These are phyloP conservation scores for Aspergillus nomiae DNA, from an alignment of 2,329 filamentous ascomycete species.

Conservation along the genomic window DNA sequence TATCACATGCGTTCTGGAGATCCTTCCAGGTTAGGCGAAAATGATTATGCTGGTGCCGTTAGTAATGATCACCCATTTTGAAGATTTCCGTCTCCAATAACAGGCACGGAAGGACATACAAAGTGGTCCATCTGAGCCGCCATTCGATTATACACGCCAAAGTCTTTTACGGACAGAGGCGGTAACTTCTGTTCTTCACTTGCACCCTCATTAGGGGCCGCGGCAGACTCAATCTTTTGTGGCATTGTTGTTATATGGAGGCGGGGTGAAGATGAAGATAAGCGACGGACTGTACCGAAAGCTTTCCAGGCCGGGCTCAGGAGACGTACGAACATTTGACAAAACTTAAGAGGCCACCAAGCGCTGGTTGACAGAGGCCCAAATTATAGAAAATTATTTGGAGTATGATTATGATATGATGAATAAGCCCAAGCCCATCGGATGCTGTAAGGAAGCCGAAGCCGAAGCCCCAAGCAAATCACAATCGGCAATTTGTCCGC, in stretches of 20 bases:
- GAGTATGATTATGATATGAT: background rate
- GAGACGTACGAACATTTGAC: background rate
- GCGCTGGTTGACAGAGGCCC: background rate
- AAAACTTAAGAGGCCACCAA: background rate
- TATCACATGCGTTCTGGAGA: constrained; percentile 66
- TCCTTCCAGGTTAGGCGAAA: constrained; percentile 75
- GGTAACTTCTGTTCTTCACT: constrained; percentile 38
- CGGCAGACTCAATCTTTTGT: background rate
- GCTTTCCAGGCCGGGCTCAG: too few relatives aligned
- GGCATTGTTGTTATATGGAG: background rate
- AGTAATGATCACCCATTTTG: constrained; percentile 8
- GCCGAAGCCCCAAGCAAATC: background rate
- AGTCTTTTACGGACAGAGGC: constrained; percentile 67
- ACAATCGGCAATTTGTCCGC: background rate
- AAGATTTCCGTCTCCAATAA: too few relatives aligned
- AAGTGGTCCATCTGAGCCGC: constrained; percentile 75
- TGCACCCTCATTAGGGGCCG: too few relatives aligned
- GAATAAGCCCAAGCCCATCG: background rate
- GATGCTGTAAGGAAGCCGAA: background rate
- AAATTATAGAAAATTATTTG: background rate
- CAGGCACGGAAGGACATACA: constrained; percentile 46
- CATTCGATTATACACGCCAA: constrained; percentile 69
- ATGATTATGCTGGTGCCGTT: constrained; percentile 64
- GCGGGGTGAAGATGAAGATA: background rate
- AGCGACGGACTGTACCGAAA: background rate